A percentile compares a stretch with the other conserved stretches of the same genome.
phyloP scores from a whole-genome alignment of 163 green algal species.

The Volvox carteri region DNA sequence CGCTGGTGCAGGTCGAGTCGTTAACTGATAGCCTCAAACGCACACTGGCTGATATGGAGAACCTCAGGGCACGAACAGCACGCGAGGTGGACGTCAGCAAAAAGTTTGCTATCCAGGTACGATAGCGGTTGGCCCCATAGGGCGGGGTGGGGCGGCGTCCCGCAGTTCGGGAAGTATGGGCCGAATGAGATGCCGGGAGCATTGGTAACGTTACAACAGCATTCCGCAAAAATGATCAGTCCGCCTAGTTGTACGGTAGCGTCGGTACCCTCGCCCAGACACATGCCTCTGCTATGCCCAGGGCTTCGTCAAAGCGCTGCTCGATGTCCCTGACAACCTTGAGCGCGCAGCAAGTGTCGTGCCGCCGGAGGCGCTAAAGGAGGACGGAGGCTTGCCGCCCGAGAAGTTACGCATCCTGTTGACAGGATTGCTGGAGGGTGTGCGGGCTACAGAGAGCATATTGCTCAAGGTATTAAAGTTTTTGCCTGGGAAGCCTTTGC shows the following conservation, averaged over 20 bases:
- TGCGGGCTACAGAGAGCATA: slow-evolving; percentile 91
- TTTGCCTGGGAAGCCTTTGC: too few relatives aligned
- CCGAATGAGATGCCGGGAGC: too few relatives aligned
- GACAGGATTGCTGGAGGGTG: slow-evolving; percentile 84
- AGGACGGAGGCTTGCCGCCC: slow-evolving; percentile 3
- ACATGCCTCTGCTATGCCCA: too few relatives aligned
- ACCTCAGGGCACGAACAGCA: slow-evolving; percentile 87
- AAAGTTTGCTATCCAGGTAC: slow-evolving; percentile 94
- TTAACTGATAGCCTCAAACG: slow-evolving; percentile 70
- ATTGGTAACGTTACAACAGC: too few relatives aligned
- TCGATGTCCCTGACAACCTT: slow-evolving; percentile 98
- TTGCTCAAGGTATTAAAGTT: slow-evolving; percentile 71
- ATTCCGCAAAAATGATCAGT: too few relatives aligned
- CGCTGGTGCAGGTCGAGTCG: slow-evolving; percentile 47
- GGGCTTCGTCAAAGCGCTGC: slow-evolving; percentile 91
- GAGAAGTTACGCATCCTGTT: slow-evolving; percentile 77
- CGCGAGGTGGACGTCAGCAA: slow-evolving; percentile 84
- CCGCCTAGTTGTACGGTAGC: too few relatives aligned
- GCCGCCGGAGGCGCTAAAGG: slow-evolving; percentile 72
- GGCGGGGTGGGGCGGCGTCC: too few relatives aligned
- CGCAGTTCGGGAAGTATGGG: too few relatives aligned
- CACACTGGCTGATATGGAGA: slow-evolving; percentile 95
- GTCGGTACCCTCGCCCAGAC: too few relatives aligned
- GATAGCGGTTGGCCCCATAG: neutral
- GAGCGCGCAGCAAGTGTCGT: slow-evolving; percentile 86